Percentiles rank a stretch among this genome's conserved stretches.
Evolutionary conservation across 2,329 filamentous ascomycete genomes (phyloP).

Genomic region (Fusarium aywerte): DNA sequence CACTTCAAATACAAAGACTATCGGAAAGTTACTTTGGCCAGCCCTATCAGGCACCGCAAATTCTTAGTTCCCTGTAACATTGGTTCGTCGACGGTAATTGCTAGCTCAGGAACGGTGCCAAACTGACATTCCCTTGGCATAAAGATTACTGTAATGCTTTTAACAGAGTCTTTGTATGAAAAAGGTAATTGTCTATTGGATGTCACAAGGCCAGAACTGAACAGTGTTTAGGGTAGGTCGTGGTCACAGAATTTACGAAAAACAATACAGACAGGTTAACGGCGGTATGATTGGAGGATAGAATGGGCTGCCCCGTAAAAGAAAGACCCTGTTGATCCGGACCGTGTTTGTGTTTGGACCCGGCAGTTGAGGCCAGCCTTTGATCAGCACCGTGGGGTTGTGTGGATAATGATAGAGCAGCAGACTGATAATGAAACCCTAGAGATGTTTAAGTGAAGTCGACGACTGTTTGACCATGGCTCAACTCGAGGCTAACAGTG

Average conservation of each 20-base stretch:
- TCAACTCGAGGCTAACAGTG: background rate
- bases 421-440: background rate
- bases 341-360: background rate
- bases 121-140: background rate
- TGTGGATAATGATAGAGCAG: constrained; percentile 9
- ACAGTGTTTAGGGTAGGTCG: background rate
- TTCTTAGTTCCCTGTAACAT: background rate
- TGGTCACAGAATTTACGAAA: background rate
- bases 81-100: background rate
- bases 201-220: background rate
- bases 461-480: background rate
- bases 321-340: constrained; percentile 20
- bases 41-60: constrained; percentile 21
- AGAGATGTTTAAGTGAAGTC: background rate
- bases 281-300: background rate
- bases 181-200: background rate
- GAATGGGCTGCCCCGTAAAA: background rate
- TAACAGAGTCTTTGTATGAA: too few species aligned
- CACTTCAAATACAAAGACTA: background rate
- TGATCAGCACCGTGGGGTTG: constrained; percentile 4
- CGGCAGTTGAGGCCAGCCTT: constrained; percentile 15
- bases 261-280: background rate
- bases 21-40: constrained; percentile 6
- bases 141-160: background rate
- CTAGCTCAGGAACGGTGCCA: background rate